Base-by-base conservation (phyloP, 495 filamentous ascomycete genomes). In the Penicillium waksmanii region DNA sequence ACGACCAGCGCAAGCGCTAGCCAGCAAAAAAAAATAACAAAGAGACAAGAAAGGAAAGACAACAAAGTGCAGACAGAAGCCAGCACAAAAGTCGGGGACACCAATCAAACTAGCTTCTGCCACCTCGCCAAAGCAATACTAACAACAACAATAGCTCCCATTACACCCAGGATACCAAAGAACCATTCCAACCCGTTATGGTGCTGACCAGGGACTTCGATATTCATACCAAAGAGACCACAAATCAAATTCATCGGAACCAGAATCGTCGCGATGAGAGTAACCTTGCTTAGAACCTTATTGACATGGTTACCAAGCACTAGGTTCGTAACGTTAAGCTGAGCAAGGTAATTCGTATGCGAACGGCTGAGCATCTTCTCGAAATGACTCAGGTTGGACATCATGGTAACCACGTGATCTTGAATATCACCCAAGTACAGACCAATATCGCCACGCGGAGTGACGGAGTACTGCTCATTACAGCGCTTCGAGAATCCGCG, bases 381-480 rank as follows among this genome's bases (percentile, higher is more conserved):
- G 64, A 95, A 97, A 69, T 98, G 95, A 10, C 85, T 87, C 53
- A 98, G 77, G 72, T 96, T 98, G 62, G 87, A 90, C 85, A 96
- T 96, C 95, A 98, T 97, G 59, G 95, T 98, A 34, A 98, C 91
- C 35, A 98, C 94, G 82, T 98, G 95, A 76, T 98, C 95, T 71
- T 98, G 95, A 60, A 98, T 96, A 78, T 98, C 95, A 60, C 91
- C 90, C 3, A 98, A 80, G 67, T 98, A 98, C 59, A 98, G 83
- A 13, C 93, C 95, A 66, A 98, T 96, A 70, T 98, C 95, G 72
- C 92, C 93, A 25, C 92, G 89, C 0, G 95, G 95, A 12, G 95
- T 96, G 50, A 97, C 88, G 62, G 90, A 87, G 80, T 95, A 98
- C 60, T 96, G 89, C 65, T 96, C 92, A 73, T 97, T 98, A 83